Evolutionary conservation across 2,329 filamentous ascomycete species (phyloP).

Genomic region (Epichloe elymi): DNA sequence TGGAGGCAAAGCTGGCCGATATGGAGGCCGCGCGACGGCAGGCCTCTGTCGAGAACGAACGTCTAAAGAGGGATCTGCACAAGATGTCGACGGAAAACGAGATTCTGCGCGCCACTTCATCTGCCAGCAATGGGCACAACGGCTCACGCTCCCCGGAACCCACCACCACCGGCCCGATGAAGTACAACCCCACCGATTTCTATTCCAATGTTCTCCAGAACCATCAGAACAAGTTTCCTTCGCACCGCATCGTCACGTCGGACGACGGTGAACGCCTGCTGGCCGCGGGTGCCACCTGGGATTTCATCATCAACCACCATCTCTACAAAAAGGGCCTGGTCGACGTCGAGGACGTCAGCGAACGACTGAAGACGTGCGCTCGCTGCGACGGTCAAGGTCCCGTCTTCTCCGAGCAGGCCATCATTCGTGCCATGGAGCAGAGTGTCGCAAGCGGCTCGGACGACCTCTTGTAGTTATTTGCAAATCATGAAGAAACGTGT

Average conservation of each 20-base stretch:
- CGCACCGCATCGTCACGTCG: conserved; percentile 55
- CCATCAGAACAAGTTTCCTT: conserved; percentile 49
- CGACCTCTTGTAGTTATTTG: conserved; percentile 40
- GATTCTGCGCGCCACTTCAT: conserved; percentile 70
- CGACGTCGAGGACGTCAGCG: conserved; percentile 70
- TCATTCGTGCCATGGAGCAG: conserved; percentile 62
- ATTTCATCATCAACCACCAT: conserved; percentile 71
- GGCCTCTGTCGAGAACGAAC: conserved; percentile 72
- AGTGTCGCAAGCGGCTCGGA: conserved; percentile 68
- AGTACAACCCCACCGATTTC: conserved; percentile 60
- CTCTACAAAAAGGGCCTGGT: conserved; percentile 67
- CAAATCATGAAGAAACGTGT: no score
- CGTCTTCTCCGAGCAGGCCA: conserved; percentile 68
- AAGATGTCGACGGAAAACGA: conserved; percentile 84
- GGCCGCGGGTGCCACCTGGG: conserved; percentile 73
- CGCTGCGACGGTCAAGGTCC: conserved; percentile 80
- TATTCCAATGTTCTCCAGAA: conserved; percentile 49
- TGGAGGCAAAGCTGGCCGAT: conserved; percentile 70
- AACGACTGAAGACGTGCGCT: conserved; percentile 59
- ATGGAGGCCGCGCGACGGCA: conserved; percentile 63
- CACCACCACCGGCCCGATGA: conserved; percentile 52
- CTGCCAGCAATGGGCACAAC: conserved; percentile 18
- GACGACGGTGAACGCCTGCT: conserved; percentile 56
- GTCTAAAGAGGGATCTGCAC: conserved; percentile 70
- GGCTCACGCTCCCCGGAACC: conserved; percentile 32